These are phyloP conservation scores for Tetracladium setigerum DNA, from an alignment of 495 filamentous ascomycete species.

Conservation along the genomic window DNA sequence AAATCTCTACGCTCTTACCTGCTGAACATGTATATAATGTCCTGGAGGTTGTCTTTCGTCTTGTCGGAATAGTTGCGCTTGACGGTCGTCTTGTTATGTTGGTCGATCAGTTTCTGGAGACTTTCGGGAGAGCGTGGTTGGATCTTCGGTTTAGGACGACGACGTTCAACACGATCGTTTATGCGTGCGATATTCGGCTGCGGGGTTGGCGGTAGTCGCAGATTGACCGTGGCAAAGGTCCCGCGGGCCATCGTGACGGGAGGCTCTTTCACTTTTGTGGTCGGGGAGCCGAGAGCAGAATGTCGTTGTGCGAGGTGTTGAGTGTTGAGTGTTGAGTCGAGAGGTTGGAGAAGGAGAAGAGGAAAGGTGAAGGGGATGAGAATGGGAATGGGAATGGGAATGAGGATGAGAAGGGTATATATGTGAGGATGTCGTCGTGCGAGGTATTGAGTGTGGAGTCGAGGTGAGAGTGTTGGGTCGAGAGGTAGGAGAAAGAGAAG, in stretches of 20 bases:
- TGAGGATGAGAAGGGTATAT: background rate
- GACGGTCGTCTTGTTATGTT: background rate
- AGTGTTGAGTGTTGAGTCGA: background rate
- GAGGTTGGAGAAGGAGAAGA: constrained; percentile 1
- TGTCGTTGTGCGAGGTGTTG: constrained; percentile 2
- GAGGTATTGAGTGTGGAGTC: background rate
- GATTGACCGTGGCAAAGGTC: background rate
- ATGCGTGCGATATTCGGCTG: background rate
- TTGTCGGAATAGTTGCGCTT: constrained; percentile 5
- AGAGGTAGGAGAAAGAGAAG: background rate
- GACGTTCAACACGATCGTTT: constrained; percentile 2
- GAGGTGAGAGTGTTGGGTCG: background rate
- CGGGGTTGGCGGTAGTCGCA: constrained; percentile 1
- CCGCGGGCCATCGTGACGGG: background rate
- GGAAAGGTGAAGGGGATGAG: background rate
- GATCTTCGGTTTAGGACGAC: constrained; percentile 6
- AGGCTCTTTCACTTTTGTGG: constrained; percentile 1
- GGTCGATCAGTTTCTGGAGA: constrained; percentile 1
- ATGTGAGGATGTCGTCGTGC: constrained; percentile 1
- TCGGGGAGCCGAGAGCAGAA: background rate
- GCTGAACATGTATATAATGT: constrained; percentile 1
- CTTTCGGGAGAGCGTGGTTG: constrained; percentile 3
- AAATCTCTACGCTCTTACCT: constrained; percentile 8
- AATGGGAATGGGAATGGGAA: background rate
- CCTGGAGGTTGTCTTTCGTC: constrained; percentile 4